Percentiles rank a stretch among this genome's conserved stretches.
Evolutionary conservation across 768 basidiomycete genomes (phyloP).

Genomic region (Trametes cubensis): DNA sequence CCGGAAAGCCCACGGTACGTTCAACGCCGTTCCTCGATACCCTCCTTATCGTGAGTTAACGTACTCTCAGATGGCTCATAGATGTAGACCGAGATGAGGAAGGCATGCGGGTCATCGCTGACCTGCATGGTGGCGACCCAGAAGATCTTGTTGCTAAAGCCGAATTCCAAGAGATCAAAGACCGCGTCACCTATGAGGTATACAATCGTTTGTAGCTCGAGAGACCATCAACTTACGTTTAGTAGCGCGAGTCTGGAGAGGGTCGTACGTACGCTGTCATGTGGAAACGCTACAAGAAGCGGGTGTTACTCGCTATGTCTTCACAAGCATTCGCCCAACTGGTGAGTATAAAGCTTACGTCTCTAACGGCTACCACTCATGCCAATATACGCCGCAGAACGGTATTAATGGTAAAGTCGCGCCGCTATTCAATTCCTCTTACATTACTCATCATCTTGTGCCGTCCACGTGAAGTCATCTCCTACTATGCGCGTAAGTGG

Average conservation of each 20-base stretch:
- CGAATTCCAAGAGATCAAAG: slow-evolving; percentile 92
- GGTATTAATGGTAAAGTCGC: slow-evolving; percentile 80
- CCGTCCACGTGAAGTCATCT: slow-evolving; percentile 66
- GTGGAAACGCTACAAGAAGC: slow-evolving; percentile 85
- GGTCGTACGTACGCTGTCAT: slow-evolving; percentile 75
- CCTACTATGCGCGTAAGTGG: slow-evolving; percentile 86
- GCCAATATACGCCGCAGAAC: slow-evolving; percentile 53
- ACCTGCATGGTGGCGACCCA: slow-evolving; percentile 82
- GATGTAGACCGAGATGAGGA: slow-evolving; percentile 82
- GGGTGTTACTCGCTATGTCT: slow-evolving; percentile 92
- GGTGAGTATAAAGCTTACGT: slow-evolving; percentile 51
- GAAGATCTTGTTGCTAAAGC: slow-evolving; percentile 67
- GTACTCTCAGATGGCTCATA: slow-evolving; percentile 73
- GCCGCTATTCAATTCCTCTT: neutral
- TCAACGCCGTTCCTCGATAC: neutral
- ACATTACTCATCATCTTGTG: neutral
- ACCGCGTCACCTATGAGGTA: slow-evolving; percentile 72
- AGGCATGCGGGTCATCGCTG: slow-evolving; percentile 84
- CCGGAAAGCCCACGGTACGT: slow-evolving; percentile 86
- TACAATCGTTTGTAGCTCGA: slow-evolving; percentile 31
- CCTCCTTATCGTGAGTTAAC: neutral
- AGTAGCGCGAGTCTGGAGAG: slow-evolving; percentile 74
- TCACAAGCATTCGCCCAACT: slow-evolving; percentile 95
- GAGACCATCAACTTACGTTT: neutral
- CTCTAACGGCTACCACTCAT: neutral